These are phyloP conservation scores for Rugonectria rugulosa DNA, from an alignment of 2,329 filamentous ascomycete species.

Conservation along the genomic window DNA sequence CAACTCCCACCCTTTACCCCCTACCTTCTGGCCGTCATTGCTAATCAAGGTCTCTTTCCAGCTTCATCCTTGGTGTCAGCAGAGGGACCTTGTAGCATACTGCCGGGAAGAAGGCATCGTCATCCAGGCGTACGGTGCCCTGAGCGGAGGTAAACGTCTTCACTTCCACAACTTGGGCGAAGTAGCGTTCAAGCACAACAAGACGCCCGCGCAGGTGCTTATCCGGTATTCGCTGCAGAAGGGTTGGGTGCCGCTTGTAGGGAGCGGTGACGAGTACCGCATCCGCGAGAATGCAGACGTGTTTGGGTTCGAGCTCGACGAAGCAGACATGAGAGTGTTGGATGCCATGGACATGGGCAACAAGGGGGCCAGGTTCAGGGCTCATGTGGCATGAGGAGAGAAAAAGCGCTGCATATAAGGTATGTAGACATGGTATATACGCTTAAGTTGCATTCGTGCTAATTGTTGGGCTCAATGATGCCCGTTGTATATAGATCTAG, in stretches of 20 bases:
- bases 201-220: constrained; percentile 70
- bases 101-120: constrained; percentile 82
- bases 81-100: constrained; percentile 48
- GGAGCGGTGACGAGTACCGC: constrained; percentile 66
- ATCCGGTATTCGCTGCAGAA: constrained; percentile 76
- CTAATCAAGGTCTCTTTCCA: constrained; percentile 41
- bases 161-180: constrained; percentile 63
- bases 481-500: too few relatives aligned
- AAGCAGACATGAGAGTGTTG: constrained; percentile 61
- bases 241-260: constrained; percentile 72
- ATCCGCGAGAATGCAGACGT: constrained; percentile 69
- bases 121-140: constrained; percentile 50
- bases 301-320: constrained; percentile 64
- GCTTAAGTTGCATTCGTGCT: too few relatives aligned
- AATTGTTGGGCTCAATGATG: too few relatives aligned
- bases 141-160: constrained; percentile 43
- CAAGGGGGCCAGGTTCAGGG: constrained; percentile 41
- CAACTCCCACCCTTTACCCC: constrained; percentile 4
- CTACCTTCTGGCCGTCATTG: too few relatives aligned
- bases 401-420: neutral
- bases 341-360: constrained; percentile 41
- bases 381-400: constrained; percentile 34
- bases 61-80: constrained; percentile 77
- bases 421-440: neutral
- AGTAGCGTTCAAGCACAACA: constrained; percentile 66